Percentiles rank a stretch among this genome's conserved stretches.
Conservation (phyloP, 2,329 filamentous ascomycete species). For the Sporothrix globosa region DNA sequence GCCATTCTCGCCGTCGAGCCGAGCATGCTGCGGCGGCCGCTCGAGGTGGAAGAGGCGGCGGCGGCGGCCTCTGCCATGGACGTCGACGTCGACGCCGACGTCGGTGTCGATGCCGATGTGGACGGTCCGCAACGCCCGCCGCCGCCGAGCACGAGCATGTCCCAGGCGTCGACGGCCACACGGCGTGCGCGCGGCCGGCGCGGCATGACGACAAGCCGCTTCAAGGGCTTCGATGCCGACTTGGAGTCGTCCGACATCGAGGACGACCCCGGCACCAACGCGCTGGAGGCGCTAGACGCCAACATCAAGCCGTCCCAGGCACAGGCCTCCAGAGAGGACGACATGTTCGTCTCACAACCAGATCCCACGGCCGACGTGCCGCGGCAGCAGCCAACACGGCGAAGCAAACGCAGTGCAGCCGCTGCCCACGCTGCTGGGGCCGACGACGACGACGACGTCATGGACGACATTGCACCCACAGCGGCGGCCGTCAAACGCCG, state of each 20-base stretch:
- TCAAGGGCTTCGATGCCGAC: conserved; percentile 70
- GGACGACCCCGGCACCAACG: neutral
- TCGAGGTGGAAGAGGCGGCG: conserved; percentile 55
- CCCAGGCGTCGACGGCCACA: conserved; percentile 33
- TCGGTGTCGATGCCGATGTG: neutral
- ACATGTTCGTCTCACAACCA: conserved; percentile 29
- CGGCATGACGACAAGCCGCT: conserved; percentile 51
- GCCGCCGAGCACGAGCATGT: conserved; percentile 38
- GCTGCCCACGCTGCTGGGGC: neutral
- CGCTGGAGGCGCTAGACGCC: neutral
- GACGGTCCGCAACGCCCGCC: neutral
- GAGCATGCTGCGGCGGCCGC: conserved; percentile 67
- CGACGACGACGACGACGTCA: conserved; percentile 51
- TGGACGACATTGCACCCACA: conserved; percentile 75
- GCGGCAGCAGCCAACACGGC: conserved; percentile 36
- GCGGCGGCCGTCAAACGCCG: conserved; percentile 79
- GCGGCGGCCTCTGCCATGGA: neutral
- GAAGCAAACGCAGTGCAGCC: conserved; percentile 23
- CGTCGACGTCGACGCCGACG: neutral
- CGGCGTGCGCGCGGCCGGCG: conserved; percentile 32
- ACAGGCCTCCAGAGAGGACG: conserved; percentile 16
- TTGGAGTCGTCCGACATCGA: conserved; percentile 49
- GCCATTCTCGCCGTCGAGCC: conserved; percentile 83
- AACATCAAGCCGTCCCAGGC: conserved; percentile 1
- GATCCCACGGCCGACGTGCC: neutral